phyloP scores from a whole-genome alignment of 768 basidiomycete genomes.

The Tylopilus sp. region DNA sequence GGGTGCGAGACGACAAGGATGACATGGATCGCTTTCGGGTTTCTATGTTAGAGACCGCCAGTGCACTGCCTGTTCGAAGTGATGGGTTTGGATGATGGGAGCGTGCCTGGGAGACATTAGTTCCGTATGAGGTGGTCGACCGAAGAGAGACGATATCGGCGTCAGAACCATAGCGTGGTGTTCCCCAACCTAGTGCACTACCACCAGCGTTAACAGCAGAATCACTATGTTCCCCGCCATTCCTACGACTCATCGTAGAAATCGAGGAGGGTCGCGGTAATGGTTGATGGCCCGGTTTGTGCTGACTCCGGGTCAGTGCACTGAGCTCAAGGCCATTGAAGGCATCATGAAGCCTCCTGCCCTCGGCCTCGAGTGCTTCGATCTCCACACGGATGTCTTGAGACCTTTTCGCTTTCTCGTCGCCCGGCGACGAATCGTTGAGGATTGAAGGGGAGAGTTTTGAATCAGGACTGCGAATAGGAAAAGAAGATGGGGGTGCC shows the following conservation, averaged over 20 bases:
- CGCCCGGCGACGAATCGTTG: slow-evolving; percentile 42
- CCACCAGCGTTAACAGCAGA: slow-evolving; percentile 22
- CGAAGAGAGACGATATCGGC: slow-evolving; percentile 50
- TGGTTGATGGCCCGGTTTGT: slow-evolving; percentile 17
- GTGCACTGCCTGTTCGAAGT: slow-evolving; percentile 33
- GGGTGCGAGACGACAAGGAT: slow-evolving; percentile 51
- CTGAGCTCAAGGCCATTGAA: slow-evolving; percentile 77
- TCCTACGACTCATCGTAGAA: slow-evolving; percentile 24
- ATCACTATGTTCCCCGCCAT: slow-evolving; percentile 25
- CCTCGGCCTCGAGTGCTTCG: slow-evolving; percentile 65
- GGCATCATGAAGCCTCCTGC: slow-evolving; percentile 67
- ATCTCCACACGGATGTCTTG: slow-evolving; percentile 67
- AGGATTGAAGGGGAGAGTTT: slow-evolving; percentile 35
- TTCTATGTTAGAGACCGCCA: slow-evolving; percentile 29
- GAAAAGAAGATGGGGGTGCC: slow-evolving; percentile 60
- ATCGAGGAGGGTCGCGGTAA: slow-evolving; percentile 30
- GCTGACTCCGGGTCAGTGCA: slow-evolving; percentile 46
- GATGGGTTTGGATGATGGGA: slow-evolving; percentile 41
- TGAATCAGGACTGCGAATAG: slow-evolving; percentile 30
- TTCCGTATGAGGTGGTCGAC: slow-evolving; percentile 50
- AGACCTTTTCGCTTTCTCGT: slow-evolving; percentile 56
- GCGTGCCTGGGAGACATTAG: slow-evolving; percentile 45
- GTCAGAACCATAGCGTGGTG: slow-evolving; percentile 36
- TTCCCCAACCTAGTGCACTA: slow-evolving; percentile 29
- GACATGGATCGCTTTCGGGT: slow-evolving; percentile 60